Evolutionary conservation across 345 rosid genomes (phyloP), one percentile per base, ranked within the genome.

Genomic region (Sapria himalayana): DNA sequence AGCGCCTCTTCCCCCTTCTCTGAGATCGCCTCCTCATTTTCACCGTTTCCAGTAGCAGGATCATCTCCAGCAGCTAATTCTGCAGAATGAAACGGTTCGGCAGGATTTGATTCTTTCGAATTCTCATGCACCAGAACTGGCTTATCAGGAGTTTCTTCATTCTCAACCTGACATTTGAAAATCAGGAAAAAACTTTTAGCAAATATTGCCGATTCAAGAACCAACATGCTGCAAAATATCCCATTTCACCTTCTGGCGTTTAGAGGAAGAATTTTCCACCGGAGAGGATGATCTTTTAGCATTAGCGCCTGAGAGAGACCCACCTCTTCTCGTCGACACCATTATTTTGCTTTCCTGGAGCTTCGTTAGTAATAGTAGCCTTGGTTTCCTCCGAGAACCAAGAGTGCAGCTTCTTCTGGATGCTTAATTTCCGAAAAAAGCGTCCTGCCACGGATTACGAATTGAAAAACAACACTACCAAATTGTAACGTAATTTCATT

Each of bases 321-420:
- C 91, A 67, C 78, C 77, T 56, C 85, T 69, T 50, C 74, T 66
- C 56, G 93, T 69, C 34, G 86, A 74, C 57, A 73, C 96, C 96
- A 85, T 85, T 67, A 56, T 70, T 76, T 71, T 45, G 38, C 64
- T 56, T n/a, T n/a, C n/a, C n/a, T n/a, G n/a, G n/a, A n/a, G n/a
- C n/a, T n/a, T n/a, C n/a, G n/a, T n/a, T n/a, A n/a, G n/a, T n/a
- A n/a, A n/a, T n/a, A n/a, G n/a, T n/a, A n/a, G n/a, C n/a, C n/a
- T n/a, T n/a, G n/a, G n/a, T n/a, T n/a, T n/a, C n/a, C n/a, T n/a
- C n/a, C n/a, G n/a, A n/a, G n/a, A n/a, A n/a, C n/a, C n/a, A n/a
- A n/a, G n/a, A n/a, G n/a, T n/a, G n/a, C n/a, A n/a, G n/a, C n/a
- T n/a, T n/a, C n/a, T n/a, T n/a, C n/a, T n/a, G n/a, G n/a, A n/a